Evolutionary conservation across 208 protist species (phyloP).

Genomic region (Trypanosomatidae sp.): DNA sequence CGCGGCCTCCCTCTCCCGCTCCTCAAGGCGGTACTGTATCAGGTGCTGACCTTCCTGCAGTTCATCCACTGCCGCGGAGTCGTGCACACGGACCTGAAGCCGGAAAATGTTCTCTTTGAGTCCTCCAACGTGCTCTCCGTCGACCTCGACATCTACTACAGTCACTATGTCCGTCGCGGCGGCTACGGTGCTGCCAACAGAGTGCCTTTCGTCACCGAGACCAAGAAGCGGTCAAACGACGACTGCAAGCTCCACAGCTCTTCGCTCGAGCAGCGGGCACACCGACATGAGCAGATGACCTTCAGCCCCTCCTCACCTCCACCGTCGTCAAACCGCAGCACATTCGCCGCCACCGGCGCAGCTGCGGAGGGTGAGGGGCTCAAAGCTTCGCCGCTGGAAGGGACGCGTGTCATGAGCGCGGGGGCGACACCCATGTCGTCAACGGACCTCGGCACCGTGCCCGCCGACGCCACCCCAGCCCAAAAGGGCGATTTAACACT

Average conservation of each 20-base stretch:
- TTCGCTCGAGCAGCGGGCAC: slow-evolving; percentile 32
- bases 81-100: slow-evolving; percentile 87
- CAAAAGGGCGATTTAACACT: slow-evolving; percentile 23
- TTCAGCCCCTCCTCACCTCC: neutral
- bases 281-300: slow-evolving; percentile 23
- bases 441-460: slow-evolving; percentile 18
- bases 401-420: neutral
- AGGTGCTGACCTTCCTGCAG: slow-evolving; percentile 71
- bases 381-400: neutral
- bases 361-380: neutral
- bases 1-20: slow-evolving; percentile 58
- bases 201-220: slow-evolving; percentile 3
- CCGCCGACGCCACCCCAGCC: slow-evolving; percentile 15
- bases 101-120: slow-evolving; percentile 87
- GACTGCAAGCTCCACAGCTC: slow-evolving; percentile 35
- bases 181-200: neutral
- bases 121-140: slow-evolving; percentile 40
- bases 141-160: slow-evolving; percentile 39
- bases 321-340: neutral
- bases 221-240: slow-evolving; percentile 31
- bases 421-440: neutral
- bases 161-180: slow-evolving; percentile 17
- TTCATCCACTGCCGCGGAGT: slow-evolving; percentile 65
- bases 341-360: neutral
- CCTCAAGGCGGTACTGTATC: slow-evolving; percentile 62